Base-by-base conservation (phyloP, 306 rosid genomes). In the Argentina anserina region DNA sequence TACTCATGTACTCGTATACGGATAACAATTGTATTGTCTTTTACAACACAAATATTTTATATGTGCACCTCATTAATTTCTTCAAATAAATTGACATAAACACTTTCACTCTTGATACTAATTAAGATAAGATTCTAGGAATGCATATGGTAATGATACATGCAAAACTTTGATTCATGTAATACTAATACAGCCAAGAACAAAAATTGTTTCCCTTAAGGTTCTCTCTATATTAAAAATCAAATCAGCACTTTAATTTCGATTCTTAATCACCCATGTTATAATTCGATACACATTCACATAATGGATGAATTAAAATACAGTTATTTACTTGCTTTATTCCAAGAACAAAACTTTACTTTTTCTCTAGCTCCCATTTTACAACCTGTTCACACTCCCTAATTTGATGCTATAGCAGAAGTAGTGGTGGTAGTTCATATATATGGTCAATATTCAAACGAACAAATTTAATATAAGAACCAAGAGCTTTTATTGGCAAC, bases 291-390 rank as follows among this genome's bases (percentile, higher is more conserved):
- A 39, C 64, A 31, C 41, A 33, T 6, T 17, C 66, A 5, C 66
- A 18, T 60, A 58, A 29, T 6, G 11, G 11, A 60, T 60, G 37
- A 14, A 31, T 23, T 60, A 60, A 13, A 28, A 31, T 15, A 15
- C 9, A 59, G 7, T 14, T 61, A 5, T 31, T 31, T 61, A 2
- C 12, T 2, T 6, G 40, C 66, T 61, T 61, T 61, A 61, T 61
- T 61, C 66, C 1, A 61, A 18, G 66, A 61, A 61, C 66, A 61
- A 61, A 31, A 61, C 66, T 61, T 18, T 61, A 41, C 66, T 61
- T 31, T 61, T 28, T 15, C n/a, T 59, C 9, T 29, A 15, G 41
- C 65, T 15, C 65, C 23, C 11, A 60, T 60, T 28, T 15, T 14
- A 58, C 20, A 58, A 58, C 37, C 34, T 31, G 23, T 31, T 60